Evolutionary conservation across 2,329 filamentous ascomycete genomes (phyloP), one percentile per base, ranked within the genome.

Genomic region (Cladosporium colombiae): DNA sequence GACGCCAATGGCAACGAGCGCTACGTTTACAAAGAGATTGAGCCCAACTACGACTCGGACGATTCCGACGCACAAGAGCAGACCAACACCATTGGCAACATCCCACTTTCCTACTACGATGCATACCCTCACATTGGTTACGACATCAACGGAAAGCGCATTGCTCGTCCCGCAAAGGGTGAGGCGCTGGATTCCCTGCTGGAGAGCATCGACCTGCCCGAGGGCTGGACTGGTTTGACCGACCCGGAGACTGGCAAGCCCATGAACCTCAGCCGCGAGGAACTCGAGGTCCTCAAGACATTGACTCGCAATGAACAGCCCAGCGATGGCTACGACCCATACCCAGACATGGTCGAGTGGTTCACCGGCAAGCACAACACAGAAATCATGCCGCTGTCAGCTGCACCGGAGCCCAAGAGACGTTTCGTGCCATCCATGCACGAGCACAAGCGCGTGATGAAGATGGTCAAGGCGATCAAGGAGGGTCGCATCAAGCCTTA

Each of bases 81-180:
- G 31, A 84, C 84, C 61, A 99, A 99, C 80, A 98, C 95, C 0
- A 97, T 99, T 73, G 96, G 95, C 71, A 85, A 98, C 76, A 99
- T 99, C 67, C 92, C 93, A 5, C 82, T 98, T 59, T 90, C 91
- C 3, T 98, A 97, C 80, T 99, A 99, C 82, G 95, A 99, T 78
- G 91, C 92, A 40, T 99, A 97, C 77, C 95, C 95, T 60, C 95
- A 99, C 77, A 97, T 99, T 76, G 95, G 95, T 67, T 99, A 99
- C 80, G 92, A 97, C 74, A 98, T 99, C 81, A 96, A 99, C 78
- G 95, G 95, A 78, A 97, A 96, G 85, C 96, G 91, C 79, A 97
- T 99, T 70, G 91, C 97, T 89, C 90, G 95, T 62, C 95, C 95
- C 7, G 95, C 96, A 4, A 94, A 93, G 71, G 94, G 94, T 62